These are phyloP conservation scores for Backusella tuberculispora DNA, from an alignment of 192 early-diverging fungal genomes.

Conservation along the genomic window DNA sequence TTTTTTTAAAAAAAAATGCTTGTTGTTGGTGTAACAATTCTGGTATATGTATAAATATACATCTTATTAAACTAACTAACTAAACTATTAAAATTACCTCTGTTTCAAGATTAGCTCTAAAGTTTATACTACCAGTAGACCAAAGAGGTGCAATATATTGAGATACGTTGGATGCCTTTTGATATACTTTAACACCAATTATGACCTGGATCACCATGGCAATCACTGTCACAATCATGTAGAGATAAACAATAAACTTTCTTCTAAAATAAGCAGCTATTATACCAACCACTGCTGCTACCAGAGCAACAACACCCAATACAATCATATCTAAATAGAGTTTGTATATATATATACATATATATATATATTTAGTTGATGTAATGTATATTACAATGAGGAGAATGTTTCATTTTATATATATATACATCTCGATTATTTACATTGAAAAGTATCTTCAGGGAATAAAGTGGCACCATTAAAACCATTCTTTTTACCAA, in stretches of 20 bases:
- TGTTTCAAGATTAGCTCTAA: slow-evolving; percentile 20
- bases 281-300: slow-evolving; percentile 26
- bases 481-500: slow-evolving; percentile 26
- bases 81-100: slow-evolving; percentile 17
- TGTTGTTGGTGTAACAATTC: background rate
- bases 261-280: slow-evolving; percentile 21
- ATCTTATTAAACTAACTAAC: background rate
- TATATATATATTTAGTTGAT: background rate
- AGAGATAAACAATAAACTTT: slow-evolving; percentile 20
- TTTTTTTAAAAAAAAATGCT: background rate
- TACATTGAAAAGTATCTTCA: slow-evolving; percentile 27
- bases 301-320: slow-evolving; percentile 28
- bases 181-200: slow-evolving; percentile 35
- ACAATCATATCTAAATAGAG: slow-evolving; percentile 27
- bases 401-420: background rate
- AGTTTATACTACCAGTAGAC: slow-evolving; percentile 17
- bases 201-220: slow-evolving; percentile 30
- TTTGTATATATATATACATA: too few species aligned
- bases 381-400: background rate
- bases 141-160: slow-evolving; percentile 29
- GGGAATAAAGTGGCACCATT: slow-evolving; percentile 36
- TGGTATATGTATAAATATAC: background rate
- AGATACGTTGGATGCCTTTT: slow-evolving; percentile 23
- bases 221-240: slow-evolving; percentile 24
- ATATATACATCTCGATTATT: background rate